Base-by-base conservation (phyloP, 495 filamentous ascomycete genomes). In the Hypomontagnella submonticulosa region DNA sequence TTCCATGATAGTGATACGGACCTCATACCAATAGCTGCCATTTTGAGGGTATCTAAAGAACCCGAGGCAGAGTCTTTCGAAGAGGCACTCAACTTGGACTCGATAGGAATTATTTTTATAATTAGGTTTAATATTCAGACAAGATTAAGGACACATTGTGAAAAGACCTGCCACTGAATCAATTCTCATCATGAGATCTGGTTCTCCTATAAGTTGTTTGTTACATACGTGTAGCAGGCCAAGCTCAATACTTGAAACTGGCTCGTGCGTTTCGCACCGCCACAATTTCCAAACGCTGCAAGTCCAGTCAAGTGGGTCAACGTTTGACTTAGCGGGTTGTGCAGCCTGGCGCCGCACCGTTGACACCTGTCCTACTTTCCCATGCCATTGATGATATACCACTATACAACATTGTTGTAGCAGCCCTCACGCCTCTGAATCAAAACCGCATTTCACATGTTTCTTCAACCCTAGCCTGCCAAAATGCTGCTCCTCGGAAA, bases 401-500 rank as follows among this genome's bases (percentile, higher is more conserved):
- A 15, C 33, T 18, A 42, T 55, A 27, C 13, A 16, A 56, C 30
- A 4, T 34, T 33, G 23, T 8, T 16, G 4, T 15, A 20, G n/a
- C 42, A 49, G 43, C 50, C 44, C 34, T 36, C 32, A 20, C 44
- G 43, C 32, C 51, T 40, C 40, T 36, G 9, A 16, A 53, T 36
- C 8, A 12, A 33, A 42, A 4, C 32, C 30, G 5, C 1, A 18
- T 44, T 19, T 43, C 49, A 44, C 59, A 63, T 60, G 58, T 36
- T 48, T 33, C 49, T 58, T 16, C 36, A 15, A 40, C 59, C 37
- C 41, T 38, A 51, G 20, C 18, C 37, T 50, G 53, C 48, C 70
- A 85, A 73, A 49, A 90, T 89, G 87, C 78, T 88, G 57, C 79
- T 92, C 76, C 86, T 92, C 75, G 89, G 90, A 57, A 89, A 87